Percentiles rank a stretch among this genome's conserved stretches.
Evolutionary conservation across 345 rosid genomes (phyloP).

Genomic region (Toxicodendron radicans): DNA sequence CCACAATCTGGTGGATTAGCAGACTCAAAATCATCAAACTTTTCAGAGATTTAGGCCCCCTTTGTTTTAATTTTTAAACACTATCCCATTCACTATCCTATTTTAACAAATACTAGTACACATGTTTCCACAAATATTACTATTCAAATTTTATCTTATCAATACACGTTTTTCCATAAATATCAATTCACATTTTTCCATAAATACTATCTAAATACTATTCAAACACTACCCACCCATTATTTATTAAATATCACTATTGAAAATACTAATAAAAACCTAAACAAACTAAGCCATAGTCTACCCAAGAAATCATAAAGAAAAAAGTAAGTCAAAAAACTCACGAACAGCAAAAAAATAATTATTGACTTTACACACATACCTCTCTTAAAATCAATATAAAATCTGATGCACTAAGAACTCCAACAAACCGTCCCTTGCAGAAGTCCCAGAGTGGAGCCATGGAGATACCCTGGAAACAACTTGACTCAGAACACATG

Average conservation of each 20-base stretch:
- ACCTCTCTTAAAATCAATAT: slow-evolving; percentile 77
- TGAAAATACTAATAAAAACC: no score
- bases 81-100: no score
- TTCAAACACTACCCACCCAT: no score
- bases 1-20: background rate
- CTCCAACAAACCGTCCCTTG: slow-evolving; percentile 71
- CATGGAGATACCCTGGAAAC: slow-evolving; percentile 57
- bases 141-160: no score
- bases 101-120: no score
- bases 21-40: background rate
- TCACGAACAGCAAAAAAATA: slow-evolving; percentile 8
- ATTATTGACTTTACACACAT: slow-evolving; percentile 13
- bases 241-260: no score
- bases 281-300: no score
- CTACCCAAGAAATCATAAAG: background rate
- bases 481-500: slow-evolving; percentile 31
- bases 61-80: no score
- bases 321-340: slow-evolving; percentile 5
- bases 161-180: no score
- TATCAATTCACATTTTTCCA: no score
- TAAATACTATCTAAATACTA: no score
- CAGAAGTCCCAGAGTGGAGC: slow-evolving; percentile 79
- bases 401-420: slow-evolving; percentile 66
- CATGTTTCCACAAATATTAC: no score
- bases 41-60: background rate